A percentile compares a stretch with the other conserved stretches of the same genome.
These are phyloP conservation scores for Fonsecaea erecta DNA, from an alignment of 2,329 filamentous ascomycete genomes.

Conservation along the genomic window DNA sequence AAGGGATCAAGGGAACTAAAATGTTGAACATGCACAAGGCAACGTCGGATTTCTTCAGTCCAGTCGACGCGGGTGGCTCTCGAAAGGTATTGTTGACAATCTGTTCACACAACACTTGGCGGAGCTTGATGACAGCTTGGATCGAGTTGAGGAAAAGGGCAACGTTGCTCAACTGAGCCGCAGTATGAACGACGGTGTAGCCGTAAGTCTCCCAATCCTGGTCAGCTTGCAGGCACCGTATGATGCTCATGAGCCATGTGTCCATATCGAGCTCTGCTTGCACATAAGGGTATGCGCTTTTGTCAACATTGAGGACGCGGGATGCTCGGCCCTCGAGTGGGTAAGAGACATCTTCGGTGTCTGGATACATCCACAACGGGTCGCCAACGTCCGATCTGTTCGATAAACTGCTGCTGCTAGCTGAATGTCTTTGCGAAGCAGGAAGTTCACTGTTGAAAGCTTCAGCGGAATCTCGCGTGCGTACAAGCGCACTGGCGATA, in stretches of 20 bases:
- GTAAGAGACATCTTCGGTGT: constrained; percentile 40
- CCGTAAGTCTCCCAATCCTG: constrained; percentile 92
- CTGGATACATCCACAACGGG: constrained; percentile 63
- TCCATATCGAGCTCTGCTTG: constrained; percentile 61
- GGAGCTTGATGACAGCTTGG: constrained; percentile 74
- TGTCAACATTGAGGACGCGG: constrained; percentile 25
- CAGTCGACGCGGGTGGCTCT: constrained; percentile 78
- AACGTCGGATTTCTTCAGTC: constrained; percentile 84
- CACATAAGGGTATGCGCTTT: constrained; percentile 5
- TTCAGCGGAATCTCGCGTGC: constrained; percentile 61
- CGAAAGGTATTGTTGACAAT: constrained; percentile 76
- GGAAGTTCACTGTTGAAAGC: constrained; percentile 31
- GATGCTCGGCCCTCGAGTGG: constrained; percentile 23
- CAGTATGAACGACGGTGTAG: constrained; percentile 83
- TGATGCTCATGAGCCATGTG: constrained; percentile 76
- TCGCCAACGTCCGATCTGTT: constrained; percentile 28
- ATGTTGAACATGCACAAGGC: constrained; percentile 86
- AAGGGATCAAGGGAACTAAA: constrained; percentile 85
- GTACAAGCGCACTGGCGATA: constrained; percentile 72
- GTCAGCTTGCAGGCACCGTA: constrained; percentile 73
- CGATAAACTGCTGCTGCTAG: constrained; percentile 31
- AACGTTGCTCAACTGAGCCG: constrained; percentile 87
- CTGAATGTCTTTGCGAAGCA: constrained; percentile 28
- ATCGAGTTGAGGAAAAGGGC: constrained; percentile 77
- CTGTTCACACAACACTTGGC: constrained; percentile 79